Conservation (phyloP, 1,284 basidiomycete genomes). For the Leccinum glutinopallens region DNA sequence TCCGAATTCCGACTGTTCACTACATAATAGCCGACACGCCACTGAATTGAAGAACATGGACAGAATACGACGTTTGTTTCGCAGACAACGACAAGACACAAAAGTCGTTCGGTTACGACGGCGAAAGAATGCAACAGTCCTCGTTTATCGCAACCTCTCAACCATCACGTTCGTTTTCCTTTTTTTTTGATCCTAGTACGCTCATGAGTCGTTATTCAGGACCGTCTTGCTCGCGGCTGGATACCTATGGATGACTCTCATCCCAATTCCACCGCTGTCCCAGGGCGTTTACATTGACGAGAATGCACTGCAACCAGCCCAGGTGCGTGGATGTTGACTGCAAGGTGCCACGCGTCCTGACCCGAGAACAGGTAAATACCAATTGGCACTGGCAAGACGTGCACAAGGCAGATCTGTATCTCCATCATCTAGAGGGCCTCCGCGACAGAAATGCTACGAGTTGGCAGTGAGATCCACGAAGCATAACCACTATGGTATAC, state of each 20-base stretch:
- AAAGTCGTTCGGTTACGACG: slow-evolving; percentile 30
- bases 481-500: not conserved
- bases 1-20: slow-evolving; percentile 31
- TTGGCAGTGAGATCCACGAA: slow-evolving; percentile 58
- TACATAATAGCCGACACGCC: not conserved
- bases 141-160: slow-evolving; percentile 28
- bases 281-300: slow-evolving; percentile 85
- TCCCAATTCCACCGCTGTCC: slow-evolving; percentile 69
- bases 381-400: slow-evolving; percentile 91
- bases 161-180: slow-evolving; percentile 35
- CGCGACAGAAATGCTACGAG: slow-evolving; percentile 65
- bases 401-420: slow-evolving; percentile 76
- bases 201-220: slow-evolving; percentile 37
- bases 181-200: not conserved
- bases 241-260: slow-evolving; percentile 71
- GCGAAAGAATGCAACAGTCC: slow-evolving; percentile 26
- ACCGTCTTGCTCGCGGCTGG: slow-evolving; percentile 60
- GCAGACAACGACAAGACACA: slow-evolving; percentile 18
- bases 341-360: not conserved
- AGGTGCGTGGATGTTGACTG: slow-evolving; percentile 48
- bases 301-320: slow-evolving; percentile 89
- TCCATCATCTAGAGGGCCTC: slow-evolving; percentile 68
- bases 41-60: slow-evolving; percentile 18
- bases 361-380: slow-evolving; percentile 70
- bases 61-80: slow-evolving; percentile 26